phyloP scores from a whole-genome alignment of 176 grass and related monocot species.

The Triticum turgidum region DNA sequence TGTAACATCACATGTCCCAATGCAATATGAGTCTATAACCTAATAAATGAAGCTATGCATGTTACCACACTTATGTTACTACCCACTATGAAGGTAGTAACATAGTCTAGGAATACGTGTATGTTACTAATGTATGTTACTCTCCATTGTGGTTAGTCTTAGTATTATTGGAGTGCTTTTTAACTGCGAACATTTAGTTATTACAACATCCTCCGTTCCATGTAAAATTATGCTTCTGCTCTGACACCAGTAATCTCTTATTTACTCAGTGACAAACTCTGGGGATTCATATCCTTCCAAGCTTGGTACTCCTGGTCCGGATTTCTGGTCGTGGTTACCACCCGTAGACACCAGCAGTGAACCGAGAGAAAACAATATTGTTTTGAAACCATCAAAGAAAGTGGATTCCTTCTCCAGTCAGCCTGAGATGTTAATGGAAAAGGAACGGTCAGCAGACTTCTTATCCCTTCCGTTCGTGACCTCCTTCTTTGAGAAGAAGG shows the following conservation, averaged over 20 bases:
- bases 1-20: too few species aligned
- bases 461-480: slow-evolving; percentile 77
- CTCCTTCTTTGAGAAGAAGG: slow-evolving; percentile 42
- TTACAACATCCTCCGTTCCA: neutral
- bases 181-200: neutral
- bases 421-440: slow-evolving; percentile 76
- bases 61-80: too few species aligned
- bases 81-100: too few species aligned
- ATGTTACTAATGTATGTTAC: too few species aligned
- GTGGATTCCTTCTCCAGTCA: slow-evolving; percentile 40
- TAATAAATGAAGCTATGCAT: too few species aligned
- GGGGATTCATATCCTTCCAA: slow-evolving; percentile 33
- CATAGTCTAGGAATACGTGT: too few species aligned
- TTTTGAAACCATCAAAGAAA: slow-evolving; percentile 53
- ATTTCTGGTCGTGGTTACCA: slow-evolving; percentile 98
- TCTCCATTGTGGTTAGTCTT: too few species aligned
- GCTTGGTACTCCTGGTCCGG: slow-evolving; percentile 76
- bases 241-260: slow-evolving; percentile 20
- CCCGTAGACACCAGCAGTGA: slow-evolving; percentile 48
- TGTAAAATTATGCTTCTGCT: neutral
- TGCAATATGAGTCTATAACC: too few species aligned
- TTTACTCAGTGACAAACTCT: slow-evolving; percentile 36
- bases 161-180: neutral
- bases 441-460: slow-evolving; percentile 52
- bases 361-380: slow-evolving; percentile 27